These are phyloP conservation scores for Sesbania bispinosa DNA, from an alignment of 306 rosid genomes.

Conservation along the genomic window DNA sequence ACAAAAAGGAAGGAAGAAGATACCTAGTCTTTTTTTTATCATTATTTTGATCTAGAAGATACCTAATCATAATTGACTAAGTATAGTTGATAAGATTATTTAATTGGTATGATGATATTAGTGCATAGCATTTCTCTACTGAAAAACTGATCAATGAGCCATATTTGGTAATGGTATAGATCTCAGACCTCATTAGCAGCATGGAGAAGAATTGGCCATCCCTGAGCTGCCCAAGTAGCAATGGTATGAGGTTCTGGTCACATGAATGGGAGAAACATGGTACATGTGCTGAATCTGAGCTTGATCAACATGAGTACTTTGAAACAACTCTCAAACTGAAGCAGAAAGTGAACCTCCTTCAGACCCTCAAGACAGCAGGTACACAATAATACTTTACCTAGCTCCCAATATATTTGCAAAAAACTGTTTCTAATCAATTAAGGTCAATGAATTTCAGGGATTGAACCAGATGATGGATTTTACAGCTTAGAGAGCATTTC, in stretches of 20 bases:
- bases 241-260: conserved; percentile 73
- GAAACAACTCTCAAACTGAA: conserved; percentile 60
- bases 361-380: conserved; percentile 53
- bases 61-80: not conserved
- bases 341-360: conserved; percentile 53
- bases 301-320: conserved; percentile 66
- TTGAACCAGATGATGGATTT: conserved; percentile 53
- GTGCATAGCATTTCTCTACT: not conserved
- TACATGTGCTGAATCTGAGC: conserved; percentile 68
- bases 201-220: conserved; percentile 74
- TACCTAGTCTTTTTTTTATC: too few species aligned
- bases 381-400: not conserved
- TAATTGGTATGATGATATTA: not conserved
- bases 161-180: conserved; percentile 26
- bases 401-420: not conserved
- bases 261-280: conserved; percentile 94
- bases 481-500: conserved; percentile 43
- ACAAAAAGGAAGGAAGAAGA: not conserved
- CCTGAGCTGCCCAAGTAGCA: conserved; percentile 85
- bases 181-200: conserved; percentile 48
- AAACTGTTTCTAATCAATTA: not conserved
- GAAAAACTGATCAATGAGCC: not conserved
- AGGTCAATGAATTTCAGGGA: conserved; percentile 41
- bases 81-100: not conserved
- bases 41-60: too few species aligned